Conservation (phyloP, 495 filamentous ascomycete species). For the Polyplosphaeria fusca region DNA sequence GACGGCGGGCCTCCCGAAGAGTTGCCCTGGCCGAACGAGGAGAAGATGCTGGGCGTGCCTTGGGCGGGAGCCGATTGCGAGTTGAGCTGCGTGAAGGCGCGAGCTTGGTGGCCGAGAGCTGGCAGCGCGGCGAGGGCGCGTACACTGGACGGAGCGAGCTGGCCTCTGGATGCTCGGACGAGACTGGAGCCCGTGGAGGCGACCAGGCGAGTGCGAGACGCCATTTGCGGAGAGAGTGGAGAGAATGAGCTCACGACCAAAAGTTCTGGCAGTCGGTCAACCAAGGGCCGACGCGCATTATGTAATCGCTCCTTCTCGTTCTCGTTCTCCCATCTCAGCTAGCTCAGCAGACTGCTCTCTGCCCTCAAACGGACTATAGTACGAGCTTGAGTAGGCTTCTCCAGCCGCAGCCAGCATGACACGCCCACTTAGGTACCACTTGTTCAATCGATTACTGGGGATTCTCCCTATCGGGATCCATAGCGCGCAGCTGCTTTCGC, state of each 20-base stretch:
- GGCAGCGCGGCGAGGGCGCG: slow-evolving; percentile 1
- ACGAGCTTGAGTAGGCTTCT: no score
- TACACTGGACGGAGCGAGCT: background rate
- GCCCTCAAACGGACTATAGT: no score
- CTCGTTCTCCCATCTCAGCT: no score
- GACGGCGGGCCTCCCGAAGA: slow-evolving; percentile 19
- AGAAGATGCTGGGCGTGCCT: slow-evolving; percentile 14
- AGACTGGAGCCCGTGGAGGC: slow-evolving; percentile 18
- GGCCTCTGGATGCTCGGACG: slow-evolving; percentile 2
- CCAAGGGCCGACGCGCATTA: background rate
- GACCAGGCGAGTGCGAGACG: slow-evolving; percentile 21
- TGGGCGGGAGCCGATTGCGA: slow-evolving; percentile 1
- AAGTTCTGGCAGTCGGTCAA: background rate
- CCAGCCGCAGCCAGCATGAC: no score
- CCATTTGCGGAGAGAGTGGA: slow-evolving; percentile 4
- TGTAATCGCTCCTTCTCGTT: no score
- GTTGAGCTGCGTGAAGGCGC: slow-evolving; percentile 14
- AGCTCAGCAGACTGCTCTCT: no score
- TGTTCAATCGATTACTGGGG: no score
- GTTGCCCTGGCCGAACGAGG: slow-evolving; percentile 1
- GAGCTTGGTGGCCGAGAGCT: background rate
- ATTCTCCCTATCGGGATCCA: no score
- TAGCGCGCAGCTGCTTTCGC: no score
- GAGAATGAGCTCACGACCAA: background rate
- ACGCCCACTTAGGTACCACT: no score